Percentiles rank a stretch among this genome's conserved stretches.
Conservation (phyloP, 2,329 filamentous ascomycete species). For the Zasmidium citrigriseum region DNA sequence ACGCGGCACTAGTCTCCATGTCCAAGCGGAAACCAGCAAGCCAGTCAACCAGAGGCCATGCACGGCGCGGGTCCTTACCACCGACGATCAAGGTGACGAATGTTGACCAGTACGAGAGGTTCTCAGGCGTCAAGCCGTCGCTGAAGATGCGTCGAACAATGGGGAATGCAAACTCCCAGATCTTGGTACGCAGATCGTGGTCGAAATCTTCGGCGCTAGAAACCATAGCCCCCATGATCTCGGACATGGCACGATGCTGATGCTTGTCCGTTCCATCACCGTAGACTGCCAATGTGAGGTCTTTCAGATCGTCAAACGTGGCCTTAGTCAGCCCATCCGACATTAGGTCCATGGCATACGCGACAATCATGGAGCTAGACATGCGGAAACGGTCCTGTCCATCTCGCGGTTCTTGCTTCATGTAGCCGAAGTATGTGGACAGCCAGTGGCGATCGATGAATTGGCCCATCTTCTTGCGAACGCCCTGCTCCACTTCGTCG, state of each 20-base stretch:
- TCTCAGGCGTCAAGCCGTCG: constrained; percentile 93
- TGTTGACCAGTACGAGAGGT: constrained; percentile 90
- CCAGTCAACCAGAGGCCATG: constrained; percentile 81
- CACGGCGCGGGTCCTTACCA: constrained; percentile 83
- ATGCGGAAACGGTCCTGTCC: constrained; percentile 83
- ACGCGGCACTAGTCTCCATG: constrained; percentile 92
- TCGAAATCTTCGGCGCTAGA: constrained; percentile 78
- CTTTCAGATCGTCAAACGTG: constrained; percentile 84
- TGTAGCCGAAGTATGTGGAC: constrained; percentile 80
- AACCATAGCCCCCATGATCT: constrained; percentile 86
- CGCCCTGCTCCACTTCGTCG: constrained; percentile 74
- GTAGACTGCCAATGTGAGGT: constrained; percentile 74
- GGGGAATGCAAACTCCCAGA: constrained; percentile 90
- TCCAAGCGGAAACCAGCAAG: constrained; percentile 85
- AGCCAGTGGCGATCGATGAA: constrained; percentile 85
- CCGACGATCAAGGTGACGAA: constrained; percentile 89
- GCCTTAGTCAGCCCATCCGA: constrained; percentile 74
- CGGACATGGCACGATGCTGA: constrained; percentile 91
- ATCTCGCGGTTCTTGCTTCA: constrained; percentile 95
- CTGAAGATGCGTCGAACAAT: constrained; percentile 82
- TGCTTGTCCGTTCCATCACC: constrained; percentile 96
- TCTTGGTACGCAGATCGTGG: constrained; percentile 68
- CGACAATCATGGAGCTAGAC: constrained; percentile 80
- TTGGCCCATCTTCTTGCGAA: constrained; percentile 76
- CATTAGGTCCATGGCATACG: constrained; percentile 88